Base-by-base conservation (phyloP, 768 basidiomycete species). In the Termitomyces sp. region DNA sequence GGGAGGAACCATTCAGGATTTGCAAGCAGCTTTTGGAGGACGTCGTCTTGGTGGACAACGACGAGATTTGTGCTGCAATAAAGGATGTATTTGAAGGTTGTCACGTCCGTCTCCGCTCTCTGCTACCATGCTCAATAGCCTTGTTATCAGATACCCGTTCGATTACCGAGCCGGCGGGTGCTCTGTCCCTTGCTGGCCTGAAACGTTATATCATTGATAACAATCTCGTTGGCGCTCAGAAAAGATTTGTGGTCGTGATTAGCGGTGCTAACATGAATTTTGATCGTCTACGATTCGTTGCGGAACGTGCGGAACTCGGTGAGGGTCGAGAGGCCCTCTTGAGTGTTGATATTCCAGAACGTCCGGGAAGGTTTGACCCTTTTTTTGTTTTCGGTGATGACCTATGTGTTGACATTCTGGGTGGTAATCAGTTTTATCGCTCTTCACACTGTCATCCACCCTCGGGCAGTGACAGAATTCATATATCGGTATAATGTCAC, bases 201-300 rank as follows among this genome's bases (percentile, higher is more conserved):
- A 99, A 98, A 70, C 85, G 84, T 13, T 82, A 96, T 69, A 94
- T 99, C 64, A 62, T 84, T 34, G 73, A 86, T 57, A 92, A 97
- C 70, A 81, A 87, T 52, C 83, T 98, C 34, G 64, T 94, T 52
- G 92, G 91, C 37, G 85, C 90, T 2, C 81, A 88, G 56, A 92
- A 92, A 74, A 86, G 83, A 57, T 97, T 95, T 62, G 95, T 98
- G 31, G 94, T 84, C 5, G 86, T 98, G 53, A 76, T 98, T 61
- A 95, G 92, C 66, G 97, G 97, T 22, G 97, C 96, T 18, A 98
- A 99, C 74, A 97, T 99, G 92, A 98, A 99, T 75, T 99, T 99
- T 72, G 92, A 94, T 67, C 85, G 96, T 44, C 73, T 99, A 47
- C 85, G 97, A 10, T 99, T 98, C 69, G 95, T 99, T n/a, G 91